Percentiles rank a stretch among this genome's conserved stretches.
These are phyloP conservation scores for Fusarium buxicola DNA, from an alignment of 2,329 filamentous ascomycete species.

Conservation along the genomic window DNA sequence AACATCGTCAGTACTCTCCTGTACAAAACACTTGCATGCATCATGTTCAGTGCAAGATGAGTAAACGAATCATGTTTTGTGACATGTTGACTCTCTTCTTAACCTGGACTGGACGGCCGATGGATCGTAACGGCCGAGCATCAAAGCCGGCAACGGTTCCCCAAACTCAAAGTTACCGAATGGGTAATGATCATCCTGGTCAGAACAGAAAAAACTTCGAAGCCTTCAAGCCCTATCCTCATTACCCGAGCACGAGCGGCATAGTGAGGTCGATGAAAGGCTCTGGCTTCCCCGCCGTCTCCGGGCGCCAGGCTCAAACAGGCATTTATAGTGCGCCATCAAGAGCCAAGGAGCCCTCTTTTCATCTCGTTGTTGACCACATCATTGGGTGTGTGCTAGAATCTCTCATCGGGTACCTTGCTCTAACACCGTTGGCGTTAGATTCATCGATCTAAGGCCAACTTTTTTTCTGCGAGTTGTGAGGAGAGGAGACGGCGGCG, in stretches of 20 bases:
- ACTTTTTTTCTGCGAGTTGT: conserved; percentile 28
- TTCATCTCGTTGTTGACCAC: conserved; percentile 20
- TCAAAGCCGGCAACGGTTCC: conserved; percentile 26
- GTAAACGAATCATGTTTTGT: neutral
- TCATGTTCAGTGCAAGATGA: neutral
- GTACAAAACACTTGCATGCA: neutral
- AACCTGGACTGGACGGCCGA: neutral
- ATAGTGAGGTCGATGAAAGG: conserved; percentile 25
- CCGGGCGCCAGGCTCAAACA: conserved; percentile 13
- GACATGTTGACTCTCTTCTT: conserved; percentile 8
- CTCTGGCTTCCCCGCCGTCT: conserved; percentile 33
- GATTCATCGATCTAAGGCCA: conserved; percentile 30
- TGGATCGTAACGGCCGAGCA: conserved; percentile 2
- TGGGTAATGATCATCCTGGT: conserved; percentile 18
- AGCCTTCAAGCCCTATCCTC: conserved; percentile 31
- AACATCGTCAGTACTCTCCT: neutral
- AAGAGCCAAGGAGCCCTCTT: conserved; percentile 27
- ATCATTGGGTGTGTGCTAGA: conserved; percentile 17
- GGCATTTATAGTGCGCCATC: conserved; percentile 5
- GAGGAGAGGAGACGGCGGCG: conserved; percentile 20
- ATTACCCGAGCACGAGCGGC: conserved; percentile 25
- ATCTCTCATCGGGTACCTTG: conserved; percentile 36
- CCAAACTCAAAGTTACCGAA: conserved; percentile 34
- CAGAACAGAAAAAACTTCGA: conserved; percentile 6
- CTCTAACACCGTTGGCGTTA: conserved; percentile 35